These are phyloP conservation scores for Cercospora sesami DNA, from an alignment of 2,329 filamentous ascomycete genomes.

Conservation along the genomic window DNA sequence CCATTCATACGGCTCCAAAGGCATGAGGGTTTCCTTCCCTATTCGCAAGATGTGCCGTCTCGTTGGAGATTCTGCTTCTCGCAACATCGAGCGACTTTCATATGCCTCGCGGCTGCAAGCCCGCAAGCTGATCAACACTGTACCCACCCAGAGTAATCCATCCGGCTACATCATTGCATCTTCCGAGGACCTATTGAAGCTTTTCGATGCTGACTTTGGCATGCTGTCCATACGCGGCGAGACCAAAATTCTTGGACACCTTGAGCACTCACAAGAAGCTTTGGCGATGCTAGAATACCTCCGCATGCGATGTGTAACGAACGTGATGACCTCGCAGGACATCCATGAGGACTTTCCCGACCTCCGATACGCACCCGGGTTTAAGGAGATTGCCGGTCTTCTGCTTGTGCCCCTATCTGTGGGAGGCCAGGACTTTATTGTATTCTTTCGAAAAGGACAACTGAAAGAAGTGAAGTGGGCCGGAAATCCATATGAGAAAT, in stretches of 20 bases:
- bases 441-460: conserved; percentile 82
- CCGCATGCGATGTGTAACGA: conserved; percentile 70
- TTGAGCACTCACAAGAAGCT: conserved; percentile 77
- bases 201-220: conserved; percentile 87
- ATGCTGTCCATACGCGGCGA: conserved; percentile 83
- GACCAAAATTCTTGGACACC: conserved; percentile 76
- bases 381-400: conserved; percentile 73
- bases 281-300: conserved; percentile 83
- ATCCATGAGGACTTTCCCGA: conserved; percentile 77
- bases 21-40: conserved; percentile 89
- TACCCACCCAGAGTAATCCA: conserved; percentile 76
- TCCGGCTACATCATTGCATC: conserved; percentile 89
- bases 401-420: conserved; percentile 78
- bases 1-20: conserved; percentile 72
- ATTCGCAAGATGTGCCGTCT: conserved; percentile 90
- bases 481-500: conserved; percentile 81
- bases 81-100: conserved; percentile 83
- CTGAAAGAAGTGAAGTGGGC: conserved; percentile 79
- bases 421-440: conserved; percentile 79
- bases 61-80: conserved; percentile 79
- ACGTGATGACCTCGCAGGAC: conserved; percentile 76
- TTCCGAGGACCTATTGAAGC: conserved; percentile 76
- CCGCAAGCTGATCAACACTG: conserved; percentile 82
- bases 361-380: conserved; percentile 74
- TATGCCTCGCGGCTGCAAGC: conserved; percentile 83